Conservation (phyloP, 164 flowering plant genomes). For the Vitis cinerea region DNA sequence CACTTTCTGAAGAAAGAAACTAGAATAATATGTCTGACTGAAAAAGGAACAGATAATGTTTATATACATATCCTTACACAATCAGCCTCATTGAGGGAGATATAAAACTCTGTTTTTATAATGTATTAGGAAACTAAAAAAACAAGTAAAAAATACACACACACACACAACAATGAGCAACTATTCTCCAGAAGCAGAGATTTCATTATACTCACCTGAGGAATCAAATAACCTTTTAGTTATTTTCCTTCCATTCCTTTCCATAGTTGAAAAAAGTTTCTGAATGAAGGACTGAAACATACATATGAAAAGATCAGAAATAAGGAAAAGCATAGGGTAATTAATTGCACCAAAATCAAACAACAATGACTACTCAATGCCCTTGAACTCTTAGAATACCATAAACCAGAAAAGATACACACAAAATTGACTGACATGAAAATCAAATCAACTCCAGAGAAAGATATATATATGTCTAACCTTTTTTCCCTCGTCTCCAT, state of each 20-base stretch:
- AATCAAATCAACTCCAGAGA: background rate
- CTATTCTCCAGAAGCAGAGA: background rate
- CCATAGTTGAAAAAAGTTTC: slow-evolving; percentile 18
- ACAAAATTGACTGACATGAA: background rate
- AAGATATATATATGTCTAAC: slow-evolving; percentile 2
- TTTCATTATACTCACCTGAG: slow-evolving; percentile 19
- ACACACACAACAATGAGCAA: background rate
- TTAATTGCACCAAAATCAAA: background rate
- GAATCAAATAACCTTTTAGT: slow-evolving; percentile 5
- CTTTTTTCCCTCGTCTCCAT: slow-evolving; percentile 24
- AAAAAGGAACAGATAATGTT: background rate
- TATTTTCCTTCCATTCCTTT: slow-evolving; percentile 8
- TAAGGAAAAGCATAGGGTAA: background rate
- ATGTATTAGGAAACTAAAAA: too few species aligned
- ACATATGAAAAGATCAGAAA: background rate
- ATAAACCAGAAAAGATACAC: background rate
- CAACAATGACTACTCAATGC: too few species aligned
- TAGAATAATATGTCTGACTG: background rate
- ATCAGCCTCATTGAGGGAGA: too few species aligned
- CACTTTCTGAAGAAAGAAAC: background rate
- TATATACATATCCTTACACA: background rate
- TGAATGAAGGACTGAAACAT: slow-evolving; percentile 23
- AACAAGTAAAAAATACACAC: background rate
- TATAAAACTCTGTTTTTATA: too few species aligned
- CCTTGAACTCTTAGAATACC: background rate